These are phyloP conservation scores for Umbilicus rupestris DNA, from an alignment of 164 flowering plant genomes.

Conservation along the genomic window DNA sequence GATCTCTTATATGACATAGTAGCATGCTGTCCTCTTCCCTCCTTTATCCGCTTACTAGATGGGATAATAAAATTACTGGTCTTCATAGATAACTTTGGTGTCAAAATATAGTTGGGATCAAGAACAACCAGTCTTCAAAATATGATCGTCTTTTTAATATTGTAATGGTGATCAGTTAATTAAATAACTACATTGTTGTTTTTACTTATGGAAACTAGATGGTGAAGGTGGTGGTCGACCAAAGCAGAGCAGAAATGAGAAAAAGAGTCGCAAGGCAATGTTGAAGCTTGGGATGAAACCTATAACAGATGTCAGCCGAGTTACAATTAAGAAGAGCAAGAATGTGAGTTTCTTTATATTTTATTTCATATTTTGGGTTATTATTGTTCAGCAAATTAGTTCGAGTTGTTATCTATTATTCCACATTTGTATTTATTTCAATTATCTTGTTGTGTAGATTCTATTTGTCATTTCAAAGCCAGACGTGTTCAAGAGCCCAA, in stretches of 20 bases:
- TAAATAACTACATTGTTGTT: background rate
- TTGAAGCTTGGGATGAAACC: constrained; percentile 52
- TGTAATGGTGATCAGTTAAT: background rate
- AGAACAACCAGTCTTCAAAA: background rate
- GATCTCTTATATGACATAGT: no score
- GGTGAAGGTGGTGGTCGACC: constrained; percentile 41
- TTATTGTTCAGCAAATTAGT: background rate
- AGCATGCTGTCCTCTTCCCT: no score
- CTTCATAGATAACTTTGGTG: no score
- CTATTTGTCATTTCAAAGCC: constrained; percentile 40
- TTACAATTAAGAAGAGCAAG: constrained; percentile 47
- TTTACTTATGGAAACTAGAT: constrained; percentile 18
- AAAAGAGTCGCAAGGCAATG: constrained; percentile 53
- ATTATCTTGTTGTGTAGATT: constrained; percentile 16
- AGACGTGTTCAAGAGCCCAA: constrained; percentile 40
- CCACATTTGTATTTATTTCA: background rate
- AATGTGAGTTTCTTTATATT: constrained; percentile 22
- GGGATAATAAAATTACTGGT: no score
- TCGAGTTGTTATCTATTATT: no score
- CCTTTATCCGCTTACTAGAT: no score
- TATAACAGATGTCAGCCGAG: constrained; percentile 41
- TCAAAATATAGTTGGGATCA: no score
- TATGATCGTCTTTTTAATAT: background rate
- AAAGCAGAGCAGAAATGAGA: constrained; percentile 46
- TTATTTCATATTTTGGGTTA: background rate